Evolutionary conservation across 2,329 filamentous ascomycete species (phyloP).

Genomic region (Colletotrichum melonis): DNA sequence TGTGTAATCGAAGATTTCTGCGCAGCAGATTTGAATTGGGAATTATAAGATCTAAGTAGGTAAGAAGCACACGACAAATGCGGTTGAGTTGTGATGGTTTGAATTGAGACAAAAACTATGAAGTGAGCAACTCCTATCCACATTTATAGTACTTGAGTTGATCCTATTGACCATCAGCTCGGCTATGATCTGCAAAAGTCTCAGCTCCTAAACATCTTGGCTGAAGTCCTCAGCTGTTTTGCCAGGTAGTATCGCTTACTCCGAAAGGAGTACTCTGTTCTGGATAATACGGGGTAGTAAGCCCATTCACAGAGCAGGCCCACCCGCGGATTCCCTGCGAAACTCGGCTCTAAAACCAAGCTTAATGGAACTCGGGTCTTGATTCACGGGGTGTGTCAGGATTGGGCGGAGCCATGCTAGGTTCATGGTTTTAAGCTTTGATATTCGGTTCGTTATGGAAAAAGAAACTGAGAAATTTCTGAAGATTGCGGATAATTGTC

Average conservation of each 20-base stretch:
- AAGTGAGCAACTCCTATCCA: not conserved
- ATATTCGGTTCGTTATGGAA: not conserved
- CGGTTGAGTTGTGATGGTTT: not conserved
- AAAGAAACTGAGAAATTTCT: not conserved
- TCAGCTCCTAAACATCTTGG: not conserved
- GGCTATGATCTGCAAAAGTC: not conserved
- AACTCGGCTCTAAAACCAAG: not conserved
- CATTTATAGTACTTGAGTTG: not conserved
- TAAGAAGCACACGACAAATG: not conserved
- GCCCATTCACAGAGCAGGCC: not conserved
- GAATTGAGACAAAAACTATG: not conserved
- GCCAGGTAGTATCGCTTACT: not conserved
- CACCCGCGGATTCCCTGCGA: not conserved
- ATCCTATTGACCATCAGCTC: not conserved
- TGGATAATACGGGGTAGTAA: too few relatives aligned
- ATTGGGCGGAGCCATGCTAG: not conserved
- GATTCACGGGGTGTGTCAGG: not conserved
- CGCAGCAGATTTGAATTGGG: not conserved
- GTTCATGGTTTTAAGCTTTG: not conserved
- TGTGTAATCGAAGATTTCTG: not conserved
- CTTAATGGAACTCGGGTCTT: not conserved
- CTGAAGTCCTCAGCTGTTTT: not conserved
- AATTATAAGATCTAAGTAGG: not conserved
- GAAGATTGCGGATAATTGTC: not conserved
- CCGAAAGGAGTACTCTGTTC: not conserved